These are phyloP conservation scores for Ganoderma lucidum DNA, from an alignment of 1,284 basidiomycete species.

Conservation along the genomic window DNA sequence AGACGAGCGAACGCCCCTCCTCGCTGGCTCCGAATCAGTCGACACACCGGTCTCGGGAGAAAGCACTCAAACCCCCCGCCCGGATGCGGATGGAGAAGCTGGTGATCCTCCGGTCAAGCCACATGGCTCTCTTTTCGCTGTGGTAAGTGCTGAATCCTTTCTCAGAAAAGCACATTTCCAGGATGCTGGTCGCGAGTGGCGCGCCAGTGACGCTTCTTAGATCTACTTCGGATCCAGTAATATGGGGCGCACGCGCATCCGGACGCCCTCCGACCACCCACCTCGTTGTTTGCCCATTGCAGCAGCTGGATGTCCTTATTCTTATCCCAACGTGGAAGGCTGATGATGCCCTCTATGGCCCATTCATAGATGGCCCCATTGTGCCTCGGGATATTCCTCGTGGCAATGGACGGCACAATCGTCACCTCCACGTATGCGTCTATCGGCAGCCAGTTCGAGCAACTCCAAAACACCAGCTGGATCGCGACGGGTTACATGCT, in stretches of 20 bases:
- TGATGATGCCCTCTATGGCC: no score
- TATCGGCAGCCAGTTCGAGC: slow-evolving; percentile 68
- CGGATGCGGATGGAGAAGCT: not conserved
- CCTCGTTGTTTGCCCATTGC: no score
- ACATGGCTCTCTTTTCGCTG: slow-evolving; percentile 26
- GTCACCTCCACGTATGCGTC: slow-evolving; percentile 66
- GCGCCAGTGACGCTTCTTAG: not conserved
- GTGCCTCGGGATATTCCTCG: slow-evolving; percentile 64
- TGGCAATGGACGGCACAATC: slow-evolving; percentile 67
- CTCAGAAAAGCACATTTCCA: not conserved
- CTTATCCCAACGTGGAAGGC: no score
- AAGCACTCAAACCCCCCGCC: not conserved
- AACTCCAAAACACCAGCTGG: slow-evolving; percentile 72
- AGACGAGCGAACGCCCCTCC: slow-evolving; percentile 5
- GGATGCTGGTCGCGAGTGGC: not conserved
- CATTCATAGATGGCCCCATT: slow-evolving; percentile 57
- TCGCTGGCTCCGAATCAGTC: not conserved
- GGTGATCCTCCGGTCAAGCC: slow-evolving; percentile 24
- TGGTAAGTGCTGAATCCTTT: slow-evolving; percentile 25
- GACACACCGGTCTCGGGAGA: slow-evolving; percentile 5
- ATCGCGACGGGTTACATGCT: slow-evolving; percentile 71
- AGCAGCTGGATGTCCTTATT: no score
- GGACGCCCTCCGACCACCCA: not conserved
- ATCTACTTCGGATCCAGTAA: not conserved
- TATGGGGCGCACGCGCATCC: not conserved